Percentiles rank a stretch among this genome's conserved stretches.
Evolutionary conservation across 1,139 yeast species (phyloP).

Genomic region (Geotrichum bryndzae): DNA sequence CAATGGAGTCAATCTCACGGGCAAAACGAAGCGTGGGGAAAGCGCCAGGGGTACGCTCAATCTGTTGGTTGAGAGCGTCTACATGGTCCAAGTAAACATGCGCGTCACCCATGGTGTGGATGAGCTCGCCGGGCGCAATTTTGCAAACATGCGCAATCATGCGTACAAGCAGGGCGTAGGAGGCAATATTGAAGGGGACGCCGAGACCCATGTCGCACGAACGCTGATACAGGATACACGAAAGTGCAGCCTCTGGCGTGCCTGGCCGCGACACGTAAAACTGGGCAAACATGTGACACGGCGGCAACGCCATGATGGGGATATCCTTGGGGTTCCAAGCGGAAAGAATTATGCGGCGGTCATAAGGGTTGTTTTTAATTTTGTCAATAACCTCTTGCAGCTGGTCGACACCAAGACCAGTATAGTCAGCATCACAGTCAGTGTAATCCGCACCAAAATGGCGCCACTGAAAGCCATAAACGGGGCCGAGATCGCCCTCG

Average conservation of each 20-base stretch:
- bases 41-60: conserved; percentile 61
- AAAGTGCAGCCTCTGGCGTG: conserved; percentile 44
- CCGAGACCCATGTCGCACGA: conserved; percentile 99
- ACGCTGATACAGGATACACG: conserved; percentile 88
- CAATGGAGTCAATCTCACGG: conserved; percentile 64
- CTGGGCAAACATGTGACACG: conserved; percentile 95
- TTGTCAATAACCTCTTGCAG: conserved; percentile 71
- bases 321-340: conserved; percentile 99
- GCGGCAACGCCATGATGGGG: conserved; percentile 91
- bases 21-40: conserved; percentile 76
- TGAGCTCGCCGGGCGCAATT: conserved; percentile 90
- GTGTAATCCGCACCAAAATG: conserved; percentile 92
- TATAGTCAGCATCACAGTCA: conserved; percentile 80
- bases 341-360: conserved; percentile 84
- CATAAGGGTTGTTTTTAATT: conserved; percentile 82
- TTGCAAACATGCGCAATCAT: conserved; percentile 95
- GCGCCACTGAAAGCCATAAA: conserved; percentile 98
- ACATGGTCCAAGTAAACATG: conserved; percentile 91
- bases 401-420: conserved; percentile 88
- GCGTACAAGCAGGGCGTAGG: conserved; percentile 82
- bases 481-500: conserved; percentile 96
- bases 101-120: conserved; percentile 95
- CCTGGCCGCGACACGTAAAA: conserved; percentile 81
- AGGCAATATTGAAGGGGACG: conserved; percentile 95
- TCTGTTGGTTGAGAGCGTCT: conserved; percentile 79